These are phyloP conservation scores for Leccinum truebloodii DNA, from an alignment of 768 basidiomycete genomes.

Conservation along the genomic window DNA sequence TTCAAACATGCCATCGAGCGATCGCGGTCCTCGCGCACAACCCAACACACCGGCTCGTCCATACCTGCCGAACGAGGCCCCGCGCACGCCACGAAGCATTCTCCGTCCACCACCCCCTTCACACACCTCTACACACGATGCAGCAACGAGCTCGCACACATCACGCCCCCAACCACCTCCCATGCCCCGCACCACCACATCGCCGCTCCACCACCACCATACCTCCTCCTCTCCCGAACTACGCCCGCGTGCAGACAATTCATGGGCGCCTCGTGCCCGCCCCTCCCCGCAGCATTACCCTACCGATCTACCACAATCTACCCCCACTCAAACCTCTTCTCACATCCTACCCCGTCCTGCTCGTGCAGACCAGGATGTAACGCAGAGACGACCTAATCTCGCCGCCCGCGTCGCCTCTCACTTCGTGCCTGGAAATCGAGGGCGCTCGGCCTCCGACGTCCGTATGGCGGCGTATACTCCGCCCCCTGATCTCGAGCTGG, in stretches of 20 bases:
- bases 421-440: constrained; percentile 15
- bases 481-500: constrained; percentile 30
- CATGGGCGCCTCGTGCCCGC: constrained; percentile 26
- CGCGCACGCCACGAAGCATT: constrained; percentile 17
- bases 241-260: constrained; percentile 21
- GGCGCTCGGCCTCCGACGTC: constrained; percentile 25
- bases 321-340: constrained; percentile 11
- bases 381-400: constrained; percentile 18
- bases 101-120: constrained; percentile 17
- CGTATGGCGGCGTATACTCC: constrained; percentile 20
- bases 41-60: constrained; percentile 7
- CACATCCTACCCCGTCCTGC: constrained; percentile 11
- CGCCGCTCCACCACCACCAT: constrained; percentile 20
- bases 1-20: constrained; percentile 13
- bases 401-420: constrained; percentile 14
- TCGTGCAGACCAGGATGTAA: constrained; percentile 6
- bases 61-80: constrained; percentile 7
- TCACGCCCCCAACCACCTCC: constrained; percentile 8
- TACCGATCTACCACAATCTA: constrained; percentile 11
- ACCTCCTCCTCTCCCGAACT: constrained; percentile 28
- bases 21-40: constrained; percentile 3
- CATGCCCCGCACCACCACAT: constrained; percentile 11
- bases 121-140: constrained; percentile 8
- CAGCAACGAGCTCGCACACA: not conserved
- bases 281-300: constrained; percentile 12